A percentile compares a stretch with the other conserved stretches of the same genome.
These are phyloP conservation scores for Rubroshorea leprosula DNA, from an alignment of 345 rosid genomes.

Conservation along the genomic window DNA sequence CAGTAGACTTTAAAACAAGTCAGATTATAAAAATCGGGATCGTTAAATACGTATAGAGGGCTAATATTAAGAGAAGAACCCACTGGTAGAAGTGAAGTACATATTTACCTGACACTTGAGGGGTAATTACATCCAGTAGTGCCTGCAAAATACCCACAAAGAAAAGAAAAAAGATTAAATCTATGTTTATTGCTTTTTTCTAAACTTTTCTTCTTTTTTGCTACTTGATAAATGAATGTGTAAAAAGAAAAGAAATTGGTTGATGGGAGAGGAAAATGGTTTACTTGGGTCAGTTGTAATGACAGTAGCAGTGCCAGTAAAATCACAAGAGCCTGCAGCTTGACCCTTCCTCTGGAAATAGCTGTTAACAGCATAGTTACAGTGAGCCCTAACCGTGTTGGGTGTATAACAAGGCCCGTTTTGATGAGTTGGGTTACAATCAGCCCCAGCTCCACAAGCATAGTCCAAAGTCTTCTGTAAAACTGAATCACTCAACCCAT, in stretches of 20 bases:
- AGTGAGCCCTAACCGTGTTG: slow-evolving; percentile 69
- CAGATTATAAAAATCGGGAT: too few relatives aligned
- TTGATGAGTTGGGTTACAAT: slow-evolving; percentile 58
- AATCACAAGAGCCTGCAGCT: slow-evolving; percentile 68
- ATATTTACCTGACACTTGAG: slow-evolving; percentile 28
- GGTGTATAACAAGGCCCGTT: slow-evolving; percentile 66
- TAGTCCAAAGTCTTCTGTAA: slow-evolving; percentile 78
- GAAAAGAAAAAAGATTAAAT: slow-evolving; percentile 7
- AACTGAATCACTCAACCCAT: slow-evolving; percentile 39
- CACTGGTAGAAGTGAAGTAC: too few relatives aligned
- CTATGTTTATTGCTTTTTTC: background rate
- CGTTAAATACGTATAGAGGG: too few relatives aligned
- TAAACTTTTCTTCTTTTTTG: background rate
- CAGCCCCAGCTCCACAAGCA: slow-evolving; percentile 97
- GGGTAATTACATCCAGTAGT: slow-evolving; percentile 31
- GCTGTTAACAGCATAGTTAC: slow-evolving; percentile 88
- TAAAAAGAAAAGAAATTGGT: background rate
- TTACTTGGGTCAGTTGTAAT: slow-evolving; percentile 57
- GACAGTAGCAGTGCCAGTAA: slow-evolving; percentile 59
- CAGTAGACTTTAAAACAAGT: too few relatives aligned
- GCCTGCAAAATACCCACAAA: slow-evolving; percentile 21
- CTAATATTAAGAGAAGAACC: too few relatives aligned
- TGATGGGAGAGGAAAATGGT: slow-evolving; percentile 5
- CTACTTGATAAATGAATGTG: slow-evolving; percentile 6
- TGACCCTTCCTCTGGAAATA: slow-evolving; percentile 77